Percentiles rank a stretch among this genome's conserved stretches.
Conservation (phyloP, 805 yeast species). For the Lachancea dasiensis region DNA sequence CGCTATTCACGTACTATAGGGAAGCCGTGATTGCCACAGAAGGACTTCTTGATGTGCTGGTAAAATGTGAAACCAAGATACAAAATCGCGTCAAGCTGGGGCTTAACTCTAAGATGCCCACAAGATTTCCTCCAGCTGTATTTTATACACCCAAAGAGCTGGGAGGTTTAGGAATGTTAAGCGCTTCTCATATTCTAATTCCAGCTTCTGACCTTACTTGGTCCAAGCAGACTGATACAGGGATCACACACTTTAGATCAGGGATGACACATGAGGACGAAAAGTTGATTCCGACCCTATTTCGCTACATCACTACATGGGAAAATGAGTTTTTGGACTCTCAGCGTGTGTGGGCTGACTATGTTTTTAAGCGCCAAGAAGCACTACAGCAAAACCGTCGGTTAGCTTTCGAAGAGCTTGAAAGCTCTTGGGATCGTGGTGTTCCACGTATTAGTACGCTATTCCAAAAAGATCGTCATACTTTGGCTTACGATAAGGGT, state of each 20-base stretch:
- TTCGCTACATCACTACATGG: slow-evolving; percentile 92
- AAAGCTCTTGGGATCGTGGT: slow-evolving; percentile 95
- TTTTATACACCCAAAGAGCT: slow-evolving; percentile 95
- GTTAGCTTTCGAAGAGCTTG: slow-evolving; percentile 86
- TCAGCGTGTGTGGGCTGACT: slow-evolving; percentile 96
- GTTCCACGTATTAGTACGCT: slow-evolving; percentile 91
- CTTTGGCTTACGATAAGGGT: slow-evolving; percentile 91
- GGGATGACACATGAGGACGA: slow-evolving; percentile 84
- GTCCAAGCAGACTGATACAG: slow-evolving; percentile 91
- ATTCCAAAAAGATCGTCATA: slow-evolving; percentile 91
- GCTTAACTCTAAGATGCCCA: slow-evolving; percentile 95
- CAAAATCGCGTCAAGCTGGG: slow-evolving; percentile 95
- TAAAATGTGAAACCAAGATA: slow-evolving; percentile 85
- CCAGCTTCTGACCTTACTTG: slow-evolving; percentile 89
- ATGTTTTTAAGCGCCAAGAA: slow-evolving; percentile 81
- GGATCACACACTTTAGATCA: slow-evolving; percentile 87
- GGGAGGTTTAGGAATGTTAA: slow-evolving; percentile 96
- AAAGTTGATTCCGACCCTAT: slow-evolving; percentile 84
- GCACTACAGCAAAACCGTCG: slow-evolving; percentile 82
- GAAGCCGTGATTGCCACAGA: slow-evolving; percentile 90
- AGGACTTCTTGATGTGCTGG: slow-evolving; percentile 69
- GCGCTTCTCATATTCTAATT: slow-evolving; percentile 92
- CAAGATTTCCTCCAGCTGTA: slow-evolving; percentile 97
- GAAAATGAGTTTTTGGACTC: slow-evolving; percentile 93
- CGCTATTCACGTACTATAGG: slow-evolving; percentile 83